phyloP scores from a whole-genome alignment of 805 yeast species.

The Candida wancherniae region DNA sequence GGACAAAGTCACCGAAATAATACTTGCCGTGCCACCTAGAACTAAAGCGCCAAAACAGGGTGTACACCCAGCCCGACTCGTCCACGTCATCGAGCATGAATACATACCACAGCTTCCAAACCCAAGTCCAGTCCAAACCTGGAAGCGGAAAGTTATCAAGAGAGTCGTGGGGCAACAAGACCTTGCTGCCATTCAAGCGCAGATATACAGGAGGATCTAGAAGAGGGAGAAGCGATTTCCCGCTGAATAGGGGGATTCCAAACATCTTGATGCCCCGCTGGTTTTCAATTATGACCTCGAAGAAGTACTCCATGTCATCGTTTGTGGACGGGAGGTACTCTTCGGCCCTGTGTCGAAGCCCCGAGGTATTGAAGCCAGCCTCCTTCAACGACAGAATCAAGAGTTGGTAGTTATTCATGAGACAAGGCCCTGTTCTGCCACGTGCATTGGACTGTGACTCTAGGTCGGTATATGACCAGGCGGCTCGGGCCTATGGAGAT shows the following conservation, averaged over 20 bases:
- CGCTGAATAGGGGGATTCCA: conserved; percentile 48
- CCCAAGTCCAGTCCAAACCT: conserved; percentile 61
- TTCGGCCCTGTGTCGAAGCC: conserved; percentile 2
- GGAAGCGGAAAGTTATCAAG: conserved; percentile 45
- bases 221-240: conserved; percentile 42
- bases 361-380: conserved; percentile 4
- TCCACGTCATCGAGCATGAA: conserved; percentile 68
- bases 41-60: conserved; percentile 32
- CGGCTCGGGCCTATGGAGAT: too few relatives aligned
- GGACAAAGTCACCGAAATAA: conserved; percentile 54
- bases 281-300: conserved; percentile 48
- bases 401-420: conserved; percentile 2
- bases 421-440: too few relatives aligned
- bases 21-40: conserved; percentile 62
- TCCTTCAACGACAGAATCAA: conserved; percentile 7
- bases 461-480: too few relatives aligned
- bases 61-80: conserved; percentile 81
- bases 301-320: conserved; percentile 10
- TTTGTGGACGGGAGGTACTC: conserved; percentile 2
- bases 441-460: too few relatives aligned
- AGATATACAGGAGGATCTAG: conserved; percentile 50
- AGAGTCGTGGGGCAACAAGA: conserved; percentile 23
- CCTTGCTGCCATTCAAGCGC: conserved; percentile 36
- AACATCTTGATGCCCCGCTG: conserved; percentile 50
- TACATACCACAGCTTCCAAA: conserved; percentile 69